Conservation (phyloP, 192 early-diverging fungal genomes). For the Entomortierella beljakovae region DNA sequence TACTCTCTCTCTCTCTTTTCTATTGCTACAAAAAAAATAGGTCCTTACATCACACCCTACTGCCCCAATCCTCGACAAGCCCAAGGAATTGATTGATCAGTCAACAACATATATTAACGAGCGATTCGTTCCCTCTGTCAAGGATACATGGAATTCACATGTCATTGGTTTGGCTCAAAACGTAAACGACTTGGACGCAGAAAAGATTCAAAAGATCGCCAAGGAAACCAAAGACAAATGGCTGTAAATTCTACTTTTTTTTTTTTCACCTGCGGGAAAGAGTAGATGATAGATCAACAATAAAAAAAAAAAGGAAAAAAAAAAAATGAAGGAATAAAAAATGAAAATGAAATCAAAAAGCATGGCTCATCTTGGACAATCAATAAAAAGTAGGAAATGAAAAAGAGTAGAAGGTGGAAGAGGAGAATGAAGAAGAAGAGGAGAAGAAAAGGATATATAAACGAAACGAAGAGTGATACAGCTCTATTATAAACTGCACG, state of each 20-base stretch:
- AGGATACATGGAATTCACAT: constrained; percentile 54
- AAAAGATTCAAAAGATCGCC: constrained; percentile 50
- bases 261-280: no score
- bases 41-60: constrained; percentile 53
- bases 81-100: constrained; percentile 49
- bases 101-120: constrained; percentile 41
- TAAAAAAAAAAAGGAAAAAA: no score
- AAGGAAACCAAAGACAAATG: constrained; percentile 55
- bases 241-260: constrained; percentile 31
- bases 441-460: no score
- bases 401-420: no score
- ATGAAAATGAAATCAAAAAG: no score
- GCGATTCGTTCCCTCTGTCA: constrained; percentile 41
- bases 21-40: constrained; percentile 6
- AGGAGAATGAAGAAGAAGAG: no score
- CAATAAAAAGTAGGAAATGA: no score
- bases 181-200: constrained; percentile 45
- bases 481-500: no score
- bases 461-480: no score
- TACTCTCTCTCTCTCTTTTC: not conserved
- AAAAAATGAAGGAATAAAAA: no score
- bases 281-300: no score
- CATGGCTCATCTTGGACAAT: no score
- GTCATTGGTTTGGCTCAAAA: constrained; percentile 46
- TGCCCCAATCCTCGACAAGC: constrained; percentile 47